phyloP scores from a whole-genome alignment of 1,139 yeast genomes.

The Lodderomyces metapsilosis region DNA sequence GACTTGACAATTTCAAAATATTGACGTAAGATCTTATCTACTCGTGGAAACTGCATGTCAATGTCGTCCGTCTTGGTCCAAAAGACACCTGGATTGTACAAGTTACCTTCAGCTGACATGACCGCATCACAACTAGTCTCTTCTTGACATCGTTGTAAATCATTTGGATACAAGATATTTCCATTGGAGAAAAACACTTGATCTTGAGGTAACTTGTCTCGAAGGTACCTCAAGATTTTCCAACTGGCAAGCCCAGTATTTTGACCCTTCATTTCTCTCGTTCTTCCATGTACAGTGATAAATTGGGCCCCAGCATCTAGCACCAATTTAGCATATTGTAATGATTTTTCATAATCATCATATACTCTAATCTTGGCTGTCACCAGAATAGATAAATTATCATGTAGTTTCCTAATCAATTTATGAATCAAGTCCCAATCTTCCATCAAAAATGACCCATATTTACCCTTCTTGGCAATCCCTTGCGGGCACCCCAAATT shows the following conservation, averaged over 20 bases:
- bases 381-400: slow-evolving; percentile 76
- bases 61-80: slow-evolving; percentile 52
- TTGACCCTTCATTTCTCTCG: slow-evolving; percentile 97
- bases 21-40: slow-evolving; percentile 78
- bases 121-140: slow-evolving; percentile 80
- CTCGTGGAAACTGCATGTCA: slow-evolving; percentile 78
- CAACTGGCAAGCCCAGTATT: slow-evolving; percentile 94
- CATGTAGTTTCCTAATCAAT: slow-evolving; percentile 71
- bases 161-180: slow-evolving; percentile 81
- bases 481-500: slow-evolving; percentile 98
- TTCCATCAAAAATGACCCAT: slow-evolving; percentile 95
- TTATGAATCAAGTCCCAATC: slow-evolving; percentile 85
- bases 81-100: slow-evolving; percentile 92
- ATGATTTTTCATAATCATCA: slow-evolving; percentile 79
- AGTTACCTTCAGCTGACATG: slow-evolving; percentile 96
- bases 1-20: slow-evolving; percentile 79
- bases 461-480: slow-evolving; percentile 89
- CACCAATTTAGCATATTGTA: slow-evolving; percentile 89
- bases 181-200: slow-evolving; percentile 95
- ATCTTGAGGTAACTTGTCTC: slow-evolving; percentile 77
- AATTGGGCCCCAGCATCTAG: slow-evolving; percentile 94
- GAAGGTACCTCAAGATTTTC: slow-evolving; percentile 68
- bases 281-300: slow-evolving; percentile 91
- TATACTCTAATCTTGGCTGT: slow-evolving; percentile 94
- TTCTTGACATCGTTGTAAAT: slow-evolving; percentile 64